Base-by-base conservation (phyloP, 495 filamentous ascomycete genomes). In the Pyronema domesticum region DNA sequence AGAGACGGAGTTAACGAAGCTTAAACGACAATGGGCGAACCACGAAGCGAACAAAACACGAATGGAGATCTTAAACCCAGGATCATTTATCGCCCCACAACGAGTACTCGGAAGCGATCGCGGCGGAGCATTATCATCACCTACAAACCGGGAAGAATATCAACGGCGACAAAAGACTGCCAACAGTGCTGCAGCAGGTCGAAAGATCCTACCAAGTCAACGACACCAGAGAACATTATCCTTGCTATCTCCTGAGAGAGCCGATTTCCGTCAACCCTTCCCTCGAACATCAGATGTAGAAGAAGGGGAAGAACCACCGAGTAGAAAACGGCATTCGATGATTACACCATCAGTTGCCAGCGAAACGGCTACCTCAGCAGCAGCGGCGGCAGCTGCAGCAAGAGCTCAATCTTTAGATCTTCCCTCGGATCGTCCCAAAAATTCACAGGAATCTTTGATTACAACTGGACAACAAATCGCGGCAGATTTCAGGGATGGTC, bases 401-500 rank as follows among this genome's bases (percentile, higher is more conserved):
- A 14, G 50, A 33, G 14, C 50, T 10, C 50, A 53, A 17, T 53
- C 50, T 40, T n/a, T 53, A n/a, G 50, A 53, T 40, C 50, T 40
- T 9, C 50, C 37, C 15, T 30, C 23, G 23, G 37, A 40, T 17
- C 37, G 35, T n/a, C 34, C 50, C 7, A 50, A 55, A 17, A 48
- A 51, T 23, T 56, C 47, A 18, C 63, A 66, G 14, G 82, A 84
- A 39, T 70, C 71, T 11, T 64, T 85, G 35, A 61, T 85, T 55
- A 75, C 74, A 50, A 82, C 80, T 1, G 79, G 81, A 46, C 88
- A 88, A 63, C 85, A 94, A 65, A 84, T 96, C 67, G 89, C 91
- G 2, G 83, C 82, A 7, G 91, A 94, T 67, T 76, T 98, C 61
- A 81, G 81, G 57, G 79, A 88, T 40, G 91, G 91, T 0, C 70